Evolutionary conservation across 2,329 filamentous ascomycete genomes (phyloP).

Genomic region (Juglanconis sp.): DNA sequence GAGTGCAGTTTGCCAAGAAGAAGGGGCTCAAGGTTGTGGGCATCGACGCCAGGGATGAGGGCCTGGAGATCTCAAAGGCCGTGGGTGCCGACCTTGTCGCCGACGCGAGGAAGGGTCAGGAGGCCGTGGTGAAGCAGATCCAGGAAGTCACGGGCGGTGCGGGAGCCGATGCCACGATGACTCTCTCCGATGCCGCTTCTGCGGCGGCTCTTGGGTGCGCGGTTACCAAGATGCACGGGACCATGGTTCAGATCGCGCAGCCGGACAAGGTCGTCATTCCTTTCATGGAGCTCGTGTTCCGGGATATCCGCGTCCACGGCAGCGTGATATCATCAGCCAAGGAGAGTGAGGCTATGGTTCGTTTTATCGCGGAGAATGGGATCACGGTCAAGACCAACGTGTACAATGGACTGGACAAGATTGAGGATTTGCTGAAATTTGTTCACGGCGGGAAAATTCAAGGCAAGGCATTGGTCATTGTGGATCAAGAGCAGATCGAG

Average conservation of each 20-base stretch:
- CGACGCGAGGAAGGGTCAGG: constrained; percentile 48
- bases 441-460: constrained; percentile 51
- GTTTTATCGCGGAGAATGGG: constrained; percentile 41
- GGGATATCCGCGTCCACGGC: not conserved
- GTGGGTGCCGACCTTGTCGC: constrained; percentile 48
- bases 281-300: constrained; percentile 2
- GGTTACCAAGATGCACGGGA: constrained; percentile 57
- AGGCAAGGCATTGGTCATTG: constrained; percentile 52
- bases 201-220: constrained; percentile 44
- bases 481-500: constrained; percentile 41
- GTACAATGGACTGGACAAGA: constrained; percentile 50
- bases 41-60: constrained; percentile 53
- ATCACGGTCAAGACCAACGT: constrained; percentile 48
- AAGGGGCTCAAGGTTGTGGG: constrained; percentile 50
- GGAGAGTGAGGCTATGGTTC: constrained; percentile 45
- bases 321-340: constrained; percentile 32
- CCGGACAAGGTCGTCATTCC: constrained; percentile 24
- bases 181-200: constrained; percentile 48
- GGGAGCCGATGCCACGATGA: constrained; percentile 51
- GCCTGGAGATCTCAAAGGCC: constrained; percentile 30
- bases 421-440: constrained; percentile 47
- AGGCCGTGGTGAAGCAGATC: constrained; percentile 44
- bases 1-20: constrained; percentile 46
- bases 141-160: constrained; percentile 43
- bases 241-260: constrained; percentile 58